Base-by-base conservation (phyloP, 345 rosid genomes). In the Fremontodendron californicum region DNA sequence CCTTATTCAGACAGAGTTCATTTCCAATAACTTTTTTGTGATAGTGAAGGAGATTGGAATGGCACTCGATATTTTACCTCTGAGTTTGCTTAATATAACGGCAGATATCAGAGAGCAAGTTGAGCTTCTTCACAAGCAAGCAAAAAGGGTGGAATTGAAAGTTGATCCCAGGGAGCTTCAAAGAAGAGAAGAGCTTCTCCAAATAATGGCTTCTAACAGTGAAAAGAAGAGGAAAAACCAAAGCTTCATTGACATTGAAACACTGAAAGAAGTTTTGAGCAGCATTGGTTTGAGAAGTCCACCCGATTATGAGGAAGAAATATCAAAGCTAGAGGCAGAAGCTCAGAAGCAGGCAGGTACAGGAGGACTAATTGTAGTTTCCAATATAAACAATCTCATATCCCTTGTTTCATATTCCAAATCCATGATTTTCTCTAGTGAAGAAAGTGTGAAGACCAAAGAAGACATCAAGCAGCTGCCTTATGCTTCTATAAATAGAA, bases 271-370 rank as follows among this genome's bases (percentile, higher is more conserved):
- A 33, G 77, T 87, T 49, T 80, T 91, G 21, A 79, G 79, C 77
- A 74, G 85, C 82, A 81, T 87, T 80, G 90, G 90, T 6, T 70
- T 88, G 86, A 86, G 74, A 78, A 76, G 67, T 33, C 73, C 74
- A 4, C 2, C 79, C 75, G 89, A 89, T 79, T 89, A 77, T 18
- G 90, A 87, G 12, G 89, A 79, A 75, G 95, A 89, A 74, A 84
- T 88, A 45, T 46, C 67, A 11, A 91, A 85, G 82, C 84, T 91
- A 0, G 85, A 83, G 77, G 88, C 81, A 19, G 90, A 91, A 85
- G 88, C 86, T 10, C 80, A 64, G 78, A 87, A 82, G 54, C 95
- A 91, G 80, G 93, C 95, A 0, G 93, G 91, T n/a, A 89, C 89
- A 0, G 95, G 95, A 9, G 90, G 95, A 19, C 70, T 89, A 7